Base-by-base conservation (phyloP, 1,284 basidiomycete species). In the Gymnopus androsaceus region DNA sequence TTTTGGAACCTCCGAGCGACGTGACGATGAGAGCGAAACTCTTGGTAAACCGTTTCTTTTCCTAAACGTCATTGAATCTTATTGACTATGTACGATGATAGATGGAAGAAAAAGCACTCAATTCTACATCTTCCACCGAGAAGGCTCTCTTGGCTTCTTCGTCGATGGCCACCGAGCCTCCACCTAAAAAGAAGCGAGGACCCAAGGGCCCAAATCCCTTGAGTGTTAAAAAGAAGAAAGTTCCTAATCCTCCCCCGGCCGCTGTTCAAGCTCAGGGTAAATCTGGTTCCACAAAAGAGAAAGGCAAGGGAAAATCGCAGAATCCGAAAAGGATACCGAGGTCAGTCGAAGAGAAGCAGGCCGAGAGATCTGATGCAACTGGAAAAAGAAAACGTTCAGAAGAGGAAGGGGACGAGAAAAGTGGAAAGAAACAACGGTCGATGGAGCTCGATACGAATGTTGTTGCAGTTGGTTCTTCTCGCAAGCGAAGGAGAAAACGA, bases 181-280 rank as follows among this genome's bases (percentile, higher is more conserved):
- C 70, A n/a, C 74, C 70, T 40, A 87, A 83, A 68, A 88, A 84
- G 69, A 83, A 79, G 62, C 88, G 81, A 65, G 86, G 85, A 1
- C 86, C 88, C 0, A 95, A 94, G 68, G 92, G 81, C 0, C 94
- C 95, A 0, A 99, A 99, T 74, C 94, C 96, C 14, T 79, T 99
- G 3, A 95, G 93, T 58, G 76, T 95, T 36, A 95, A 92, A 77
- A 98, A 94, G 79, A 94, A 94, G 75, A 88, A 59, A 45, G 68
- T 64, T 55, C 59, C 53, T 4, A n/a, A 41, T 17, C 25, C 7
- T 3, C 40, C 21, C 3, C 31, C 42, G 25, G 17, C 6, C 31
- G 30, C 19, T 19, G 23, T 7, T 25, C 17, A 51, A 55, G 49
- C 1, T 48, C 53, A 2, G 60, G 61, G 0, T 62, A 65, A 5